Evolutionary conservation across 495 filamentous ascomycete species (phyloP).

Genomic region (Aspergillus asperescens): DNA sequence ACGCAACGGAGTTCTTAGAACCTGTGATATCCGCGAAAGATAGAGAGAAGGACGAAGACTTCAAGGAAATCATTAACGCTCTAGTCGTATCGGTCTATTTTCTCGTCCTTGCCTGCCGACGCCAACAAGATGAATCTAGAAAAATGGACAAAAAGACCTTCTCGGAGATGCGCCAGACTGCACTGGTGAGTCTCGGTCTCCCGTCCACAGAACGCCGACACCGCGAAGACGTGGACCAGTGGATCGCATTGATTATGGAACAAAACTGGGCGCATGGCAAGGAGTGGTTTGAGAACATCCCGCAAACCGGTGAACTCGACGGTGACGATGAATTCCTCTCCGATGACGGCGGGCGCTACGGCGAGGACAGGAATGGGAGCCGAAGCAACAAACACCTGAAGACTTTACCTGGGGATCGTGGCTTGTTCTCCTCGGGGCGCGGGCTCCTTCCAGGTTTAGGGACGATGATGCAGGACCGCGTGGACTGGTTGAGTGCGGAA

Average conservation of each 20-base stretch:
- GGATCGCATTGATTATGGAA: conserved; percentile 52
- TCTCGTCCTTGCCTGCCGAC: conserved; percentile 46
- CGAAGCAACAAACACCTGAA: conserved; percentile 18
- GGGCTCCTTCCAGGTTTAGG: conserved; percentile 54
- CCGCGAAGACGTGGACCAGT: conserved; percentile 53
- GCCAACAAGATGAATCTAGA: conserved; percentile 27
- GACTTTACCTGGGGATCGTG: conserved; percentile 6
- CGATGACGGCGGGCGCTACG: conserved; percentile 30
- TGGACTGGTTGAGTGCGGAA: conserved; percentile 72
- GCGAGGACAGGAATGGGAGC: conserved; percentile 34
- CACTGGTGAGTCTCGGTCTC: conserved; percentile 36
- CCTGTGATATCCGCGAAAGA: conserved; percentile 29
- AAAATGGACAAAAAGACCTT: conserved; percentile 47
- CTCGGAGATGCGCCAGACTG: conserved; percentile 45
- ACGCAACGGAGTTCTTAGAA: conserved; percentile 34
- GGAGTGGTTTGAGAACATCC: conserved; percentile 63
- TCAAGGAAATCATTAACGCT: conserved; percentile 38
- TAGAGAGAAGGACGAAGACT: conserved; percentile 33
- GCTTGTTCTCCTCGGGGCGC: conserved; percentile 21
- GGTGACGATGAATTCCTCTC: conserved; percentile 33
- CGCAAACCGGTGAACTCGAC: conserved; percentile 34
- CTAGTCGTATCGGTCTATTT: conserved; percentile 65
- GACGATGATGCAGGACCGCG: conserved; percentile 79
- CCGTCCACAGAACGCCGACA: conserved; percentile 31
- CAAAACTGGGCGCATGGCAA: conserved; percentile 56